Conservation (phyloP, 257 asterid species). For the Plantago ovata region DNA sequence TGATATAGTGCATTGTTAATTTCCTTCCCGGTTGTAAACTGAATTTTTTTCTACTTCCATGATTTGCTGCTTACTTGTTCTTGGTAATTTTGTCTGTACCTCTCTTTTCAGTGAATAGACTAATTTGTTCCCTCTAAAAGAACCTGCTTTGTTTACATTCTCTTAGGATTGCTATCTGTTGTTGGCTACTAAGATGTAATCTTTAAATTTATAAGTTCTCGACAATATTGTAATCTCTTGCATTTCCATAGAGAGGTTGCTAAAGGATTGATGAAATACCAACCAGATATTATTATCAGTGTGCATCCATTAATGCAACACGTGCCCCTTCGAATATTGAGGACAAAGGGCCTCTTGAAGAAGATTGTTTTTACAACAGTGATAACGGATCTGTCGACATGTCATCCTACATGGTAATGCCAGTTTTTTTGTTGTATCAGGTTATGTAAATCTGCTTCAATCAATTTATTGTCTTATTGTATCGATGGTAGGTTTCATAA, state of each 20-base stretch:
- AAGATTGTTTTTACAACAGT: conserved; percentile 96
- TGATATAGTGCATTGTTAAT: too few species aligned
- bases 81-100: not conserved
- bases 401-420: conserved; percentile 98
- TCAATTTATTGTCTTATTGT: conserved; percentile 18
- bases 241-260: conserved; percentile 77
- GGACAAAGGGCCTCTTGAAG: conserved; percentile 84
- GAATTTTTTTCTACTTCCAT: not conserved
- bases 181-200: not conserved
- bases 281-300: conserved; percentile 92
- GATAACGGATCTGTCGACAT: conserved; percentile 84
- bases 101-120: not conserved
- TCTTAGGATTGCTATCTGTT: not conserved
- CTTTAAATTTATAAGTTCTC: not conserved
- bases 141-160: too few species aligned
- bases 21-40: too few species aligned
- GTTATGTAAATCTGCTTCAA: not conserved
- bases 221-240: conserved; percentile 14
- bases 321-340: conserved; percentile 91
- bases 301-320: conserved; percentile 99
- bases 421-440: conserved; percentile 11
- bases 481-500: conserved; percentile 86
- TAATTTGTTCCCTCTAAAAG: too few species aligned
- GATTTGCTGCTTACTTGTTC: conserved; percentile 1
- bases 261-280: conserved; percentile 91